Evolutionary conservation across 108 stramenopile genomes (phyloP).

Genomic region (Cyclostephanos invisitatus): DNA sequence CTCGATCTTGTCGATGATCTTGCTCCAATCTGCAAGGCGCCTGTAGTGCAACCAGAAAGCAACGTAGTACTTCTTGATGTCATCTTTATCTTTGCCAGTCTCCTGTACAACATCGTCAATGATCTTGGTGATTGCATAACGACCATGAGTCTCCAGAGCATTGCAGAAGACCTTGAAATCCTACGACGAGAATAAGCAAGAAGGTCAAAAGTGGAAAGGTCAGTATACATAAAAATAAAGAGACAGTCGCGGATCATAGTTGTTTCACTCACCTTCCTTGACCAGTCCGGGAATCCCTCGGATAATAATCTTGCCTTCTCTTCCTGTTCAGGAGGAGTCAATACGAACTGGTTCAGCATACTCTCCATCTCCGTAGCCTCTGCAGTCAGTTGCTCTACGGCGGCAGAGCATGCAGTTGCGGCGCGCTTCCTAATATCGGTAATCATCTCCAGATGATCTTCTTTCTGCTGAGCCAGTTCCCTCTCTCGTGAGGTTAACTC

Average conservation of each 20-base stretch:
- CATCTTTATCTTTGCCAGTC: constrained; percentile 84
- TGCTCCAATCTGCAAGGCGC: constrained; percentile 83
- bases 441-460: constrained; percentile 70
- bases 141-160: constrained; percentile 91
- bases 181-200: constrained; percentile 35
- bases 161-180: constrained; percentile 92
- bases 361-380: constrained; percentile 67
- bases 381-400: constrained; percentile 34
- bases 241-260: neutral
- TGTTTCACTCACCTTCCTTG: constrained; percentile 13
- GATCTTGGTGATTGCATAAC: constrained; percentile 79
- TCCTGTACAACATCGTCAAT: constrained; percentile 79
- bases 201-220: neutral
- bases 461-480: constrained; percentile 66
- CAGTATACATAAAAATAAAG: neutral
- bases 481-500: constrained; percentile 78
- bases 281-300: constrained; percentile 96
- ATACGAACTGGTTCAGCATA: constrained; percentile 51
- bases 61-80: constrained; percentile 90
- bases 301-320: constrained; percentile 74
- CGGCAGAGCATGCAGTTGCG: constrained; percentile 43
- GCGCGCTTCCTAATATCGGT: constrained; percentile 65
- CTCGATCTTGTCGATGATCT: neutral
- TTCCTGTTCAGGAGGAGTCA: constrained; percentile 56
- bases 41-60: constrained; percentile 87